Percentiles rank a stretch among this genome's conserved stretches.
Evolutionary conservation across 805 yeast species (phyloP).

Genomic region (Maudiozyma serrabonitensis): DNA sequence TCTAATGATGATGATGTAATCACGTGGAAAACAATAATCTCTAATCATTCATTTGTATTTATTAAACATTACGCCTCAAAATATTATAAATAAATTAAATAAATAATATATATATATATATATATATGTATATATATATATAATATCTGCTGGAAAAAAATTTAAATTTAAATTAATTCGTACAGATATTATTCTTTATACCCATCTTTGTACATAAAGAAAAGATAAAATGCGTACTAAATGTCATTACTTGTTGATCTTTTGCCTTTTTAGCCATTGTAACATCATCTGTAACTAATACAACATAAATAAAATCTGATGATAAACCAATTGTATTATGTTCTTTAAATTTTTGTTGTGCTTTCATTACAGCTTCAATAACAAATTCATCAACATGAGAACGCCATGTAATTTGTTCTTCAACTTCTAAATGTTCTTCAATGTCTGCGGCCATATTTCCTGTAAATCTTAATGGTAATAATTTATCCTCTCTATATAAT

Average conservation of each 20-base stretch:
- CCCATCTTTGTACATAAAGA: slow-evolving; percentile 21
- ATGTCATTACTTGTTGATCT: slow-evolving; percentile 23
- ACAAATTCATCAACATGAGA: slow-evolving; percentile 63
- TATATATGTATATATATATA: neutral
- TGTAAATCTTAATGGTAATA: slow-evolving; percentile 56
- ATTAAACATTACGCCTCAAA: too few species aligned
- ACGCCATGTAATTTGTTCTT: slow-evolving; percentile 64
- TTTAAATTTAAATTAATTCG: slow-evolving; percentile 2
- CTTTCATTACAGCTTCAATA: slow-evolving; percentile 37
- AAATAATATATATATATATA: too few species aligned
- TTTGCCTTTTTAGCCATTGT: slow-evolving; percentile 58
- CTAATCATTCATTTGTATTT: too few species aligned
- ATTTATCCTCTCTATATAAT: slow-evolving; percentile 44
- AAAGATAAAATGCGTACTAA: slow-evolving; percentile 28
- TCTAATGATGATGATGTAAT: too few species aligned
- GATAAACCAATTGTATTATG: neutral
- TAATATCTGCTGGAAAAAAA: neutral
- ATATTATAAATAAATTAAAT: too few species aligned
- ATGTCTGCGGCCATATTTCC: slow-evolving; percentile 59
- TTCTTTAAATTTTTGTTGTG: slow-evolving; percentile 8
- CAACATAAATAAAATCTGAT: slow-evolving; percentile 43
- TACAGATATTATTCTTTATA: slow-evolving; percentile 5
- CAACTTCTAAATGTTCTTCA: slow-evolving; percentile 66
- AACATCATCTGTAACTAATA: slow-evolving; percentile 63
- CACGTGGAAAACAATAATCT: too few species aligned